These are phyloP conservation scores for Ustilago bromivora DNA, from an alignment of 1,284 basidiomycete species.

Conservation along the genomic window DNA sequence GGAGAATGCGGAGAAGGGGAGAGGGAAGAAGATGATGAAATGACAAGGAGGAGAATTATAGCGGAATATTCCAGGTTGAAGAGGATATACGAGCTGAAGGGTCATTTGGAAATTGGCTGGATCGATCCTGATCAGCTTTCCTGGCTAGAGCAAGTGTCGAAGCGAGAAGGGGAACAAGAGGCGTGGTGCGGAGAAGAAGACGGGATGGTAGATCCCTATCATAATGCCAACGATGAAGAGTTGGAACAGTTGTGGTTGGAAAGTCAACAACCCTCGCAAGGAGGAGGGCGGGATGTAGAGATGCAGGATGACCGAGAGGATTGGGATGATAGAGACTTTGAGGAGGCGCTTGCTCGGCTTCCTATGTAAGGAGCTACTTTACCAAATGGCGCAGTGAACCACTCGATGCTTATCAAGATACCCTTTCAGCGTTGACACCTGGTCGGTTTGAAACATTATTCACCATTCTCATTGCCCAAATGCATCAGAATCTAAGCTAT, in stretches of 20 bases:
- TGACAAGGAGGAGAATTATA: slow-evolving; percentile 38
- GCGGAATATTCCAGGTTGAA: slow-evolving; percentile 48
- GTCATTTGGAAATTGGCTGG: slow-evolving; percentile 49
- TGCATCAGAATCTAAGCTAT: too few relatives aligned
- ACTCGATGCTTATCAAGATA: too few relatives aligned
- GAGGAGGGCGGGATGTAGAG: neutral
- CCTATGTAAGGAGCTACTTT: slow-evolving; percentile 8
- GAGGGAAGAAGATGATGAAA: slow-evolving; percentile 43
- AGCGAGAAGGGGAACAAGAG: slow-evolving; percentile 4
- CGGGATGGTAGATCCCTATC: slow-evolving; percentile 16
- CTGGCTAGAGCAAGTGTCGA: slow-evolving; percentile 35
- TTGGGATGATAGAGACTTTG: slow-evolving; percentile 20
- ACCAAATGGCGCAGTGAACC: too few relatives aligned
- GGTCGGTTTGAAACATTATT: too few relatives aligned
- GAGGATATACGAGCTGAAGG: slow-evolving; percentile 45
- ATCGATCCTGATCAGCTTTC: slow-evolving; percentile 46
- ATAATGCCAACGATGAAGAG: slow-evolving; percentile 26
- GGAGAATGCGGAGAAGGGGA: neutral
- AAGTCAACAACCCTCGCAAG: slow-evolving; percentile 5
- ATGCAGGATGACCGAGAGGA: slow-evolving; percentile 6
- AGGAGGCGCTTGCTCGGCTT: slow-evolving; percentile 22
- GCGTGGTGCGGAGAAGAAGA: neutral
- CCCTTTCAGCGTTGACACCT: too few relatives aligned
- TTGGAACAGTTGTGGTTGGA: slow-evolving; percentile 40
- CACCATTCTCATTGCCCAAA: too few relatives aligned